Evolutionary conservation across 257 asterid genomes (phyloP).

Genomic region (Scutellaria barbata): DNA sequence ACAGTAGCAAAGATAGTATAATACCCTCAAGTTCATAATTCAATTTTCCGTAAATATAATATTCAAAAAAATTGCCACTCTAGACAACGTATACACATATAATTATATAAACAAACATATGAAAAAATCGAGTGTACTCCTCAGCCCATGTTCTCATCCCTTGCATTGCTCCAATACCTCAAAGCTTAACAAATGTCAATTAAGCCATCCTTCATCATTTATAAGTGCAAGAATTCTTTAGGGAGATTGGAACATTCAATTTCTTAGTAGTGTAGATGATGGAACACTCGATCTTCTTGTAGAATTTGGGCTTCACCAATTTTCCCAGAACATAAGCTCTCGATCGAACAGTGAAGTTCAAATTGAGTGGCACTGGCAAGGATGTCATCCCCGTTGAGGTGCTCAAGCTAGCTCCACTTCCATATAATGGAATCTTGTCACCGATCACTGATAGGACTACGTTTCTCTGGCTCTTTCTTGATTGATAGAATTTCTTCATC

Average conservation of each 20-base stretch:
- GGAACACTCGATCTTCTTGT: slow-evolving; percentile 62
- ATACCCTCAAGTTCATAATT: not conserved
- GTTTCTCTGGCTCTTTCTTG: slow-evolving; percentile 62
- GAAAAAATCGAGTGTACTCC: slow-evolving; percentile 4
- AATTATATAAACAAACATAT: slow-evolving; percentile 30
- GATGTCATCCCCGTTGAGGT: slow-evolving; percentile 62
- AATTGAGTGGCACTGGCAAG: slow-evolving; percentile 57
- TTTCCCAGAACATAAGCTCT: slow-evolving; percentile 82
- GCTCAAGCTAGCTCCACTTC: slow-evolving; percentile 78
- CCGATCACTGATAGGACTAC: slow-evolving; percentile 61
- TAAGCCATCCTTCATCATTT: slow-evolving; percentile 34
- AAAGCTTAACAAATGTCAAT: not conserved
- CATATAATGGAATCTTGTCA: slow-evolving; percentile 78
- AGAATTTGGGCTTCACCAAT: slow-evolving; percentile 81
- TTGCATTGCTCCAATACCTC: slow-evolving; percentile 17
- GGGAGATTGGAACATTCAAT: slow-evolving; percentile 52
- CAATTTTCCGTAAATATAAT: not conserved
- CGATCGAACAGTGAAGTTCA: slow-evolving; percentile 67
- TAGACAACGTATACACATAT: not conserved
- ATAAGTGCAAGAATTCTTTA: slow-evolving; percentile 71
- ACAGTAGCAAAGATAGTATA: not conserved
- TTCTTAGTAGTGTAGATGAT: slow-evolving; percentile 58
- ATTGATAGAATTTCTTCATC: slow-evolving; percentile 76
- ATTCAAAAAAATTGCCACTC: not conserved
- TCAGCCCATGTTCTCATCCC: slow-evolving; percentile 25